Evolutionary conservation across 1,139 yeast genomes (phyloP).

Genomic region (Keqinozyma sinolaborantium): DNA sequence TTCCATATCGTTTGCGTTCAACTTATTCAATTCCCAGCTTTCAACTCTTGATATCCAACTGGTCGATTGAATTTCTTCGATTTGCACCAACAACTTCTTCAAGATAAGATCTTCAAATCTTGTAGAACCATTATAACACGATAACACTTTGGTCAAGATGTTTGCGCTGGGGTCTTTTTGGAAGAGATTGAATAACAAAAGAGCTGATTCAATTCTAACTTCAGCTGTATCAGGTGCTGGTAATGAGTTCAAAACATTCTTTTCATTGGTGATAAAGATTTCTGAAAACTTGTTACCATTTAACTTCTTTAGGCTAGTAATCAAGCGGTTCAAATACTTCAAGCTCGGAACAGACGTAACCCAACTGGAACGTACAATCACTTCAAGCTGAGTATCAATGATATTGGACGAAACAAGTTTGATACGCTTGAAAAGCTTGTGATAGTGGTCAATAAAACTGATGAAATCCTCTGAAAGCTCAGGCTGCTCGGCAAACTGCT

Average conservation of each 20-base stretch:
- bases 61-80: constrained; percentile 50
- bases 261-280: constrained; percentile 53
- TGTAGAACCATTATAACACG: constrained; percentile 60
- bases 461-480: constrained; percentile 30
- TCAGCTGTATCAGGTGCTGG: constrained; percentile 18
- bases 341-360: constrained; percentile 28
- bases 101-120: constrained; percentile 61
- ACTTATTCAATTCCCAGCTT: constrained; percentile 63
- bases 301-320: constrained; percentile 29
- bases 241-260: constrained; percentile 21
- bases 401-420: constrained; percentile 42
- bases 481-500: constrained; percentile 53
- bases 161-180: constrained; percentile 42
- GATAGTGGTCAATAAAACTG: constrained; percentile 18
- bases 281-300: constrained; percentile 62
- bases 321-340: constrained; percentile 34
- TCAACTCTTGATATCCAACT: constrained; percentile 61
- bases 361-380: constrained; percentile 52
- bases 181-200: constrained; percentile 44
- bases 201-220: constrained; percentile 38
- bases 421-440: constrained; percentile 29
- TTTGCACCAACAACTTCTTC: constrained; percentile 46
- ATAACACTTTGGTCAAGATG: constrained; percentile 44
- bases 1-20: constrained; percentile 37
- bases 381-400: constrained; percentile 69